phyloP scores from a whole-genome alignment of 805 yeast species.

The Yarrowia sp. region DNA sequence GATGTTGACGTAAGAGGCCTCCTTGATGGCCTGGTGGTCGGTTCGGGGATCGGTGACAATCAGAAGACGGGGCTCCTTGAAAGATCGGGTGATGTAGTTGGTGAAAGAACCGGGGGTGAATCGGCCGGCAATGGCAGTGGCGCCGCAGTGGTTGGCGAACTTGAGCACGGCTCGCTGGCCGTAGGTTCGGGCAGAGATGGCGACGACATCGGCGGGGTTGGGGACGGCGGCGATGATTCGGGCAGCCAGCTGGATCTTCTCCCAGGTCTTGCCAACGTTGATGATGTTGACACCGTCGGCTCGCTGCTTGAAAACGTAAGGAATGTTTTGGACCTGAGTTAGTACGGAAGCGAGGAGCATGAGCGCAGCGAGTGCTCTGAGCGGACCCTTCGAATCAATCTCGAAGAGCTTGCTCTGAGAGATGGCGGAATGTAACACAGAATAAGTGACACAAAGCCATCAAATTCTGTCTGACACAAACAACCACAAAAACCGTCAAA shows the following conservation, averaged over 20 bases:
- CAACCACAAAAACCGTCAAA: no score
- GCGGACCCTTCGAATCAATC: neutral
- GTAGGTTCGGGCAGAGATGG: constrained; percentile 98
- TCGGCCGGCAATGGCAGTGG: constrained; percentile 99
- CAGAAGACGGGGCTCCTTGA: constrained; percentile 99
- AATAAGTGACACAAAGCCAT: no score
- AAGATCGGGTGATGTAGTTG: constrained; percentile 99
- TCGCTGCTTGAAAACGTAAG: constrained; percentile 88
- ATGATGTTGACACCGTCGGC: constrained; percentile 99
- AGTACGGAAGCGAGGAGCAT: constrained; percentile 28
- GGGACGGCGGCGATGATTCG: constrained; percentile 99
- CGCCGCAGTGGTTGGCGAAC: constrained; percentile 99
- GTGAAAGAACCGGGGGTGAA: constrained; percentile 99
- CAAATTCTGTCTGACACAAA: neutral
- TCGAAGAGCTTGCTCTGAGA: no score
- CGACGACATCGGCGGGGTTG: constrained; percentile 97
- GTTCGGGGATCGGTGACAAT: constrained; percentile 99
- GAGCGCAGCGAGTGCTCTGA: neutral
- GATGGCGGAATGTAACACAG: no score
- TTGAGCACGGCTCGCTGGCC: constrained; percentile 99
- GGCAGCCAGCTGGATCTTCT: constrained; percentile 98
- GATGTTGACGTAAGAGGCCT: constrained; percentile 99
- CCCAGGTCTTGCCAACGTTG: constrained; percentile 99
- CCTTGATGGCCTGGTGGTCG: constrained; percentile 99
- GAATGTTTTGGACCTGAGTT: constrained; percentile 78